Base-by-base conservation (phyloP, 1,284 basidiomycete genomes). In the Singerocomus inundabilis region DNA sequence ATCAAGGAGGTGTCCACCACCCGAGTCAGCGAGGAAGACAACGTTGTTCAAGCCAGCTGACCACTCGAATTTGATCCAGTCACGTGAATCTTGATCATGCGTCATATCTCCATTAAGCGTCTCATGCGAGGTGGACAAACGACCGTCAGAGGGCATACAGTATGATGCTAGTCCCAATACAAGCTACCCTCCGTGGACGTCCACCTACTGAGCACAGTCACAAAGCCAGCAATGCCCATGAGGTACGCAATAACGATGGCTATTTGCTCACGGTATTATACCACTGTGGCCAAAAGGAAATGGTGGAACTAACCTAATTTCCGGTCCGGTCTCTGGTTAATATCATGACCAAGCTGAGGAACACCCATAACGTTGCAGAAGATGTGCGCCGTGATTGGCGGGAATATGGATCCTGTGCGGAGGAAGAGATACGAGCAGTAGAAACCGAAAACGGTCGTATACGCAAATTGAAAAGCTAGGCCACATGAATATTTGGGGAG, bases 321-420 rank as follows among this genome's bases (percentile, higher is more conserved):
- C 72, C 44, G 63, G 62, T 46, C 60, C 5, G 73, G 73, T 54
- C 65, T 70, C 32, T 66, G 57, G 18, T 61, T 54, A 24, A 78
- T 55, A 66, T 62, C 51, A 74, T 57, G 60, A 2, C 46, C 58
- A 21, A 75, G 69, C 15, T 76, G 74, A 9, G 93, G 93, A n/a
- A 95, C 59, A 2, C 95, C 95, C 92, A 98, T 95, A 39, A 89
- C 65, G 65, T 99, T 99, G 74, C 96, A 98, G 63, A 94, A 93
- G 4, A 89, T 72, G 68, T 99, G 96, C 0, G 91, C 81, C 29
- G 79, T 68, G 46, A 93, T 75, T 0, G 91, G 76, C 0, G 82
- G 77, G 24, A 79, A 62, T 44, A 84, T 70, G 51, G 79, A 79
- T 63, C 85, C 84, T 3, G 92, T 91, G 40, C 90, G 80, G 2